Base-by-base conservation (phyloP, 768 basidiomycete genomes). In the Pisolithus orientalis region DNA sequence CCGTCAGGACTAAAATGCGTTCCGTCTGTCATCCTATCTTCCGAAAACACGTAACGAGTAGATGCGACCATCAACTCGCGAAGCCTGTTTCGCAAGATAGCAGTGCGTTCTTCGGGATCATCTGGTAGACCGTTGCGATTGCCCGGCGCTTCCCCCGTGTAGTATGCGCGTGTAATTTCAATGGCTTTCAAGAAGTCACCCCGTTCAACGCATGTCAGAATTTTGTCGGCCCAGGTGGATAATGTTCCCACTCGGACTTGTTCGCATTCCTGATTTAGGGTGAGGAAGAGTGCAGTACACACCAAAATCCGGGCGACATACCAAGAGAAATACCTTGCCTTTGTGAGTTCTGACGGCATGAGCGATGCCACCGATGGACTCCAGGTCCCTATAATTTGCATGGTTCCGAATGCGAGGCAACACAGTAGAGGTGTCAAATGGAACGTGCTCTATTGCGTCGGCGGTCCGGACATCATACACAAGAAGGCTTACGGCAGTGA, bases 111-210 rank as follows among this genome's bases (percentile, higher is more conserved):
- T n/a, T 69, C 62, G 2, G 72, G 69, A 43, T 84, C 79, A 49
- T 81, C 78, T 0, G 96, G 95, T 16, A 99, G 82, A 24, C 86
- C 86, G 57, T 94, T 90, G 47, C 80, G 79, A 62, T 94, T 96
- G 7, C 92, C 91, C n/a, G 80, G 79, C 2, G 89, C 87, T 37
- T 82, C 80, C 8, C 84, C 85, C 14, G 80, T 70, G 66, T 92
- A 93, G 70, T 94, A 99, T 0, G 81, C 75, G 25, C 88, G 80
- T 0, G 90, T 80, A 24, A 94, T 74, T 49, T 94, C 86, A 55
- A 98, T 95, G 3, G 96, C 95, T 45, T 78, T 80, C 42, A 98
- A 75, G 63, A 97, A 95, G 63, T 97, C 85, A 13, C 94, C 93
- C 9, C 78, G 76, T 62, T 91, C 80, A 27, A 98, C 93, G 44